Percentiles rank a stretch among this genome's conserved stretches.
Evolutionary conservation across 768 basidiomycete species (phyloP).

Genomic region (Mycena maculata): DNA sequence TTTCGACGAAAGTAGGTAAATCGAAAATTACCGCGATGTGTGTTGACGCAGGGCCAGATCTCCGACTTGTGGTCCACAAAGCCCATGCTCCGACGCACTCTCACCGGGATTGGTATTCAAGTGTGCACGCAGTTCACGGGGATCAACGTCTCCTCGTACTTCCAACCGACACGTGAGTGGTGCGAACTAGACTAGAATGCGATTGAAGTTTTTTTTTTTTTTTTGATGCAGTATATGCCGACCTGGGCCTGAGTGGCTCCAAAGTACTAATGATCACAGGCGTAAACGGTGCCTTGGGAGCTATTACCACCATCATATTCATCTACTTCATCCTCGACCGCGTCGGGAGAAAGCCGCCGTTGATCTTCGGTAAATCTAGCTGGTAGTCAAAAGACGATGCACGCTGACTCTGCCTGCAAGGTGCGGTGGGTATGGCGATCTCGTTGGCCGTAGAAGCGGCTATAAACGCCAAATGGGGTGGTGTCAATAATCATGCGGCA

Average conservation of each 20-base stretch:
- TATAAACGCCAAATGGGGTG: slow-evolving; percentile 68
- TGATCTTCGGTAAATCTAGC: slow-evolving; percentile 10
- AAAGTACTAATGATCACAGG: slow-evolving; percentile 58
- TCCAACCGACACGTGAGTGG: slow-evolving; percentile 26
- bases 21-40: neutral
- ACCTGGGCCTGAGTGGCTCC: slow-evolving; percentile 60
- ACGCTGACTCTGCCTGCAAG: neutral
- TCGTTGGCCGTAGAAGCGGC: slow-evolving; percentile 60
- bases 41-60: slow-evolving; percentile 31
- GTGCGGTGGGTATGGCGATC: slow-evolving; percentile 52
- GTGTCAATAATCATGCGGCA: slow-evolving; percentile 57
- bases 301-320: slow-evolving; percentile 51
- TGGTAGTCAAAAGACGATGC: neutral
- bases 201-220: too few species aligned
- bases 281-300: slow-evolving; percentile 69
- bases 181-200: neutral
- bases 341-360: slow-evolving; percentile 67
- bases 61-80: slow-evolving; percentile 57
- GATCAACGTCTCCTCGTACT: slow-evolving; percentile 68
- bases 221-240: slow-evolving; percentile 64
- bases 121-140: slow-evolving; percentile 69
- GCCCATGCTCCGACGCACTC: slow-evolving; percentile 63
- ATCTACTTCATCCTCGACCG: slow-evolving; percentile 50
- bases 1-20: slow-evolving; percentile 48
- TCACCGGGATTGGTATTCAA: slow-evolving; percentile 60